Base-by-base conservation (phyloP, 257 asterid genomes). In the Ocimum tenuiflorum region DNA sequence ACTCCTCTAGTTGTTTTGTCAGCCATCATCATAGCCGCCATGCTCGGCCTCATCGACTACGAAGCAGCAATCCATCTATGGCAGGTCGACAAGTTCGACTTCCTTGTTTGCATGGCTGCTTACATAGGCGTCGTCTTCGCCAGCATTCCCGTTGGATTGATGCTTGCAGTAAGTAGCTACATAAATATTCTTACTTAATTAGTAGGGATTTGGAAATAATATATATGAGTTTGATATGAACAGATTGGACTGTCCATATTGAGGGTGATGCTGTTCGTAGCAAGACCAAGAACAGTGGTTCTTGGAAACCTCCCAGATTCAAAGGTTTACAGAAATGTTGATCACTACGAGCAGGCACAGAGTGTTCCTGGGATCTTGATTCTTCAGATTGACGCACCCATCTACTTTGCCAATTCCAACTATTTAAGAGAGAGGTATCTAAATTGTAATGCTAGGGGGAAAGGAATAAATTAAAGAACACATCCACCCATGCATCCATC, bases 401-500 rank as follows among this genome's bases (percentile, higher is more conserved):
- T 94, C 54, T 94, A 94, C 73, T 94, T 90, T 63, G 96, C 99
- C 20, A 94, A 90, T 42, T 24, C 99, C 6, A 80, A 87, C 79
- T 94, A 90, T 80, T 83, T 94, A 72, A 80, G 99, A 79, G 99
- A 94, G 72, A 88, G 99, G n/a, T n/a, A n/a, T n/a, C n/a, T n/a
- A n/a, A n/a, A n/a, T n/a, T n/a, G n/a, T n/a, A n/a, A n/a, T n/a
- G n/a, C n/a, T n/a, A n/a, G n/a, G n/a, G n/a, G n/a, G n/a, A n/a
- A n/a, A n/a, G n/a, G n/a, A n/a, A n/a, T n/a, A n/a, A n/a, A n/a
- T n/a, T n/a, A n/a, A n/a, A n/a, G n/a, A n/a, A n/a, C n/a, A n/a
- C n/a, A n/a, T n/a, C n/a, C n/a, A n/a, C n/a, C n/a, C n/a, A n/a
- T n/a, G n/a, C n/a, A n/a, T n/a, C n/a, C n/a, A n/a, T n/a, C n/a